Percentiles rank a stretch among this genome's conserved stretches.
Evolutionary conservation across 2,329 filamentous ascomycete genomes (phyloP).

Genomic region (Trichoderma koningii): DNA sequence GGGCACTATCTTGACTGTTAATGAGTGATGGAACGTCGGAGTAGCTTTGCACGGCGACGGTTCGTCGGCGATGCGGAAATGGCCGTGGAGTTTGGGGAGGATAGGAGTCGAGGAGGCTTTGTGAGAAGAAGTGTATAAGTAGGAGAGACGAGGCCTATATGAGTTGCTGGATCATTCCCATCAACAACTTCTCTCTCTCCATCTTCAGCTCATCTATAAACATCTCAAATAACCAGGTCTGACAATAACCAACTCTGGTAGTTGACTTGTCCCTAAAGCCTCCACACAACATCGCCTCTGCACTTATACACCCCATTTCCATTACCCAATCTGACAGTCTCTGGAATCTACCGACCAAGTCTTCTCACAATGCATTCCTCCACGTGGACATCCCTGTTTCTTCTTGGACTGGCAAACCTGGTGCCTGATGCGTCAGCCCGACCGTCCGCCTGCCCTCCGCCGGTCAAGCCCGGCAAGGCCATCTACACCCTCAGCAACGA

Average conservation of each 20-base stretch:
- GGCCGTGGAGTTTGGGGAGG: background rate
- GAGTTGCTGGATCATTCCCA: background rate
- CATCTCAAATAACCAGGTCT: background rate
- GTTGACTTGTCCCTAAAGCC: background rate
- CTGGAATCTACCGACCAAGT: background rate
- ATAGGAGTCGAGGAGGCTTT: background rate
- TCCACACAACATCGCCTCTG: background rate
- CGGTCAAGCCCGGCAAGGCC: constrained; percentile 42
- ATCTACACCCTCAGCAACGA: constrained; percentile 61
- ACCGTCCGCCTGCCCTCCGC: background rate
- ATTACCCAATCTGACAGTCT: background rate
- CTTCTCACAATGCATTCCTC: constrained; percentile 17
- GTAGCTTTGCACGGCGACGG: background rate
- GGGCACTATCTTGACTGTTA: background rate
- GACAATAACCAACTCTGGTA: background rate
- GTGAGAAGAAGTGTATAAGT: constrained; percentile 2
- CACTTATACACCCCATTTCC: background rate
- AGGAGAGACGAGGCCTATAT: background rate
- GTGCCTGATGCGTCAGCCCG: constrained; percentile 5
- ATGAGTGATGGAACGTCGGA: background rate
- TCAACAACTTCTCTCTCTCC: background rate
- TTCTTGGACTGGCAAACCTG: constrained; percentile 4
- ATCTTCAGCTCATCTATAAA: background rate
- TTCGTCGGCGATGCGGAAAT: constrained; percentile 1
- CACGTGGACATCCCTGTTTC: constrained; percentile 10